Evolutionary conservation across 148 eudicot species (phyloP), one percentile per base, ranked within the genome.

Genomic region (Tetragonia tetragonoides): DNA sequence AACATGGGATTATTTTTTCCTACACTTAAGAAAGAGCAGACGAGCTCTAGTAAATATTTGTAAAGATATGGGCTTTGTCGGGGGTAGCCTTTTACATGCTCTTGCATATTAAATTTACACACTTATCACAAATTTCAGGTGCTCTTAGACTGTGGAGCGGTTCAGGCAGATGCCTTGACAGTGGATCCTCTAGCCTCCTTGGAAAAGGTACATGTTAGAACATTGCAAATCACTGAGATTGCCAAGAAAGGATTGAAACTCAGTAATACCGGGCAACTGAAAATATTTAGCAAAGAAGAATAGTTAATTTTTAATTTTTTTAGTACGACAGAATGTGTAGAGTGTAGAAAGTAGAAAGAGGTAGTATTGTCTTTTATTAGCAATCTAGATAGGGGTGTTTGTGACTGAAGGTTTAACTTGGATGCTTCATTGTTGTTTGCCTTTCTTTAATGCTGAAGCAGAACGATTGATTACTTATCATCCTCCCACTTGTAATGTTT

Each of bases 131-230:
- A 73, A 59, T 70, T 79, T 14, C 86, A 95, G 99, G 89, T 95
- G 64, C 91, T 95, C 56, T 82, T 95, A 66, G 99, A 95, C 79
- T 95, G 99, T 87, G 99, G 99, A 83, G 99, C 99, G 65, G 97
- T 95, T 85, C 99, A 95, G 88, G 94, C 97, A 74, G 99, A 95
- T 87, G 99, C 99, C 70, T 87, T 95, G 86, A 91, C 97, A 24
- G 97, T 95, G 79, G 99, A 95, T 82, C 97, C 95, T 68, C 92
- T 95, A 51, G 99, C 95, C 66, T 95, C 99, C 74, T 83, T 95
- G 86, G 97, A 95, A 82, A 95, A 95, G 97, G 99, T 93, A 85
- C 67, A 28, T 34, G 17, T 21, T 28, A 10, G 10, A 6, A 40
- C 14, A 18, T 47, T 41, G 11, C 38, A 54, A 68, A 49, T 44